Conservation (phyloP, 2,329 filamentous ascomycete genomes). For the Alternaria postmessia region DNA sequence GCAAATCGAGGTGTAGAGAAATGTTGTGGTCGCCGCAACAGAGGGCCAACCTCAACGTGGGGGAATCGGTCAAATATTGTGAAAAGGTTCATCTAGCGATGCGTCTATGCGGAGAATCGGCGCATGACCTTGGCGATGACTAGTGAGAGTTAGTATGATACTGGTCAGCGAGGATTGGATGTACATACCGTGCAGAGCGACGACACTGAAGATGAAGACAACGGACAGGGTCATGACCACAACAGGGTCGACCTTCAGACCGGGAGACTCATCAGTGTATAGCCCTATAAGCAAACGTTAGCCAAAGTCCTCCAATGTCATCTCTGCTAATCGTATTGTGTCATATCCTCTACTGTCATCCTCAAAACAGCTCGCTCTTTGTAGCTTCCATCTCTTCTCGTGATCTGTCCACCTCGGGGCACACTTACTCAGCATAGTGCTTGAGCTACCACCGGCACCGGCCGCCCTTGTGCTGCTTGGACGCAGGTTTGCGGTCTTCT, state of each 20-base stretch:
- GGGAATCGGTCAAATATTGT: conserved; percentile 18
- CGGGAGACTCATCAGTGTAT: conserved; percentile 98
- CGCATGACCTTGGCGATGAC: conserved; percentile 96
- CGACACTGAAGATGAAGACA: conserved; percentile 98
- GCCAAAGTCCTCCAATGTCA: conserved; percentile 10
- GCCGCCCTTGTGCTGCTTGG: conserved; percentile 92
- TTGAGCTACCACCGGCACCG: conserved; percentile 93
- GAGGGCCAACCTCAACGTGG: conserved; percentile 27
- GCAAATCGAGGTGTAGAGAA: conserved; percentile 9
- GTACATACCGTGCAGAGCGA: conserved; percentile 89
- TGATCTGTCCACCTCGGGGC: background rate
- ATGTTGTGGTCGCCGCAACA: conserved; percentile 26
- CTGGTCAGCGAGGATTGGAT: background rate
- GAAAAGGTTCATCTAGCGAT: background rate
- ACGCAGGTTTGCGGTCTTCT: conserved; percentile 92
- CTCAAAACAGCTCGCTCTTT: background rate
- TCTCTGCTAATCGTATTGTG: background rate
- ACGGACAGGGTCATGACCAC: conserved; percentile 95
- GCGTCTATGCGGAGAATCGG: conserved; percentile 71
- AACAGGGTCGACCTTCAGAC: conserved; percentile 96
- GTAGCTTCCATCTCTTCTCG: background rate
- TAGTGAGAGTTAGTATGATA: conserved; percentile 52
- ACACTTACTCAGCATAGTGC: conserved; percentile 93
- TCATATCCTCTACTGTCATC: background rate
- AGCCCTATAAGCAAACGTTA: conserved; percentile 67